Percentiles rank a stretch among this genome's conserved stretches.
These are phyloP conservation scores for Cladophialophora yegresii DNA, from an alignment of 2,329 filamentous ascomycete species.

Conservation along the genomic window DNA sequence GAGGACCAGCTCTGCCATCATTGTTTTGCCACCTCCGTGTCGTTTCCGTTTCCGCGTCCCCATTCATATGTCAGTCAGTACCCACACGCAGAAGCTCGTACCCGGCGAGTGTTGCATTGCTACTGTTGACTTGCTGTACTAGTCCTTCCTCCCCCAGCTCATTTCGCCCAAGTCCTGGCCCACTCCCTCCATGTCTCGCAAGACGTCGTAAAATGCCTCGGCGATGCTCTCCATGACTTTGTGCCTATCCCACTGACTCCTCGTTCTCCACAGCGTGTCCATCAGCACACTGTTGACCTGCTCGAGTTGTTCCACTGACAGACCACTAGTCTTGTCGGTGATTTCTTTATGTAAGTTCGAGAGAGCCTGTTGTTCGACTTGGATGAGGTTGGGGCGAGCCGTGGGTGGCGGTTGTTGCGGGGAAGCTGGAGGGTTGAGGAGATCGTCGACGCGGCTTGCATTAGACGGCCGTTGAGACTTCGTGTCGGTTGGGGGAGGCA, in stretches of 20 bases:
- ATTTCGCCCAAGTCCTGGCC: constrained; percentile 31
- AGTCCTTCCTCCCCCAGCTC: constrained; percentile 31
- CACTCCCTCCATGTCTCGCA: constrained; percentile 37
- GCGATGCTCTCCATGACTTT: constrained; percentile 66
- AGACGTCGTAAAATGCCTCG: constrained; percentile 48
- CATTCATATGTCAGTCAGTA: neutral
- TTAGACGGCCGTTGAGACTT: constrained; percentile 12
- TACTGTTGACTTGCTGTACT: no score
- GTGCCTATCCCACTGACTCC: constrained; percentile 80
- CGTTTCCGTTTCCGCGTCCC: neutral
- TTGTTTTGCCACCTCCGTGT: neutral
- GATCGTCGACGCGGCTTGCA: constrained; percentile 23
- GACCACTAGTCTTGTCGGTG: constrained; percentile 69
- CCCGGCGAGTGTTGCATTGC: neutral
- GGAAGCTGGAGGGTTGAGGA: constrained; percentile 33
- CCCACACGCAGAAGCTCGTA: neutral
- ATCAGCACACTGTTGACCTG: constrained; percentile 89
- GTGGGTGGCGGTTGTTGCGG: constrained; percentile 10
- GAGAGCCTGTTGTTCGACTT: constrained; percentile 25
- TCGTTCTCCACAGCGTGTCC: constrained; percentile 80
- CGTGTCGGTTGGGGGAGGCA: constrained; percentile 8
- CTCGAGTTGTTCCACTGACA: constrained; percentile 90
- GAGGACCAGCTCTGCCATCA: neutral
- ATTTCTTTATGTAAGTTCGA: constrained; percentile 51
- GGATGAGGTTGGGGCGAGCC: constrained; percentile 27